Evolutionary conservation across 2,329 filamentous ascomycete species (phyloP).

Genomic region (Cadophora gregata): DNA sequence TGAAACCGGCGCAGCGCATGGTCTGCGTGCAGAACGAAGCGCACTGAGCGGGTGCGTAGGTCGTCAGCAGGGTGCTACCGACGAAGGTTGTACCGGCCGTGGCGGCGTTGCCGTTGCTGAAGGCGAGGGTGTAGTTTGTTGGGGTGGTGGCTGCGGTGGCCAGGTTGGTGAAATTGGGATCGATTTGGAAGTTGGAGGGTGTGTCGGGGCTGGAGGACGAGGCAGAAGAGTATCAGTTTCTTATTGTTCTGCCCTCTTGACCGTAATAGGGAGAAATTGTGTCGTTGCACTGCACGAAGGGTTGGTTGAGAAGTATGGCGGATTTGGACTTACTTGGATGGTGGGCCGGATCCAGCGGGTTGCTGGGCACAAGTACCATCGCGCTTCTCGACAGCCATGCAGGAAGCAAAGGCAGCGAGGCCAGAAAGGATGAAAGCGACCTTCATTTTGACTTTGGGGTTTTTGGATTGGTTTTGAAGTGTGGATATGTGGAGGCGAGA

Average conservation of each 20-base stretch:
- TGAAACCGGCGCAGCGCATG: slow-evolving; percentile 43
- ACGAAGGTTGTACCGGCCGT: slow-evolving; percentile 37
- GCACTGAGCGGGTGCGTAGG: slow-evolving; percentile 42
- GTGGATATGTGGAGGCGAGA: not conserved
- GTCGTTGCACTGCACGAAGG: no score
- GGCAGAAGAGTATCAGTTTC: not conserved
- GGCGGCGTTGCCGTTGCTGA: slow-evolving; percentile 42
- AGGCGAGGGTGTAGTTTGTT: slow-evolving; percentile 43
- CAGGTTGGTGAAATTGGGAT: slow-evolving; percentile 15
- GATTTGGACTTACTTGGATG: not conserved
- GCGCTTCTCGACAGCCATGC: slow-evolving; percentile 11
- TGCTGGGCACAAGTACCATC: slow-evolving; percentile 16
- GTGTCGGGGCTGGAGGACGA: slow-evolving; percentile 18
- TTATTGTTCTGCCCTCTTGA: no score
- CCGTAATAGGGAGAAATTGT: no score
- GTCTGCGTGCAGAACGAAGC: slow-evolving; percentile 39
- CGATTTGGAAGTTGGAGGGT: slow-evolving; percentile 31
- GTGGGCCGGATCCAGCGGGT: slow-evolving; percentile 20
- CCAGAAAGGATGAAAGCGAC: slow-evolving; percentile 7
- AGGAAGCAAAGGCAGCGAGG: slow-evolving; percentile 3
- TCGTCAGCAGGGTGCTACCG: slow-evolving; percentile 39
- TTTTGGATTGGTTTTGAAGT: not conserved
- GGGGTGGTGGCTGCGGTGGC: slow-evolving; percentile 39
- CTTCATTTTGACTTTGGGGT: slow-evolving; percentile 11
- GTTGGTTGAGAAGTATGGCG: no score